Evolutionary conservation across 768 basidiomycete genomes (phyloP), one percentile per base, ranked within the genome.

Genomic region (Rhizopogon roseolus): DNA sequence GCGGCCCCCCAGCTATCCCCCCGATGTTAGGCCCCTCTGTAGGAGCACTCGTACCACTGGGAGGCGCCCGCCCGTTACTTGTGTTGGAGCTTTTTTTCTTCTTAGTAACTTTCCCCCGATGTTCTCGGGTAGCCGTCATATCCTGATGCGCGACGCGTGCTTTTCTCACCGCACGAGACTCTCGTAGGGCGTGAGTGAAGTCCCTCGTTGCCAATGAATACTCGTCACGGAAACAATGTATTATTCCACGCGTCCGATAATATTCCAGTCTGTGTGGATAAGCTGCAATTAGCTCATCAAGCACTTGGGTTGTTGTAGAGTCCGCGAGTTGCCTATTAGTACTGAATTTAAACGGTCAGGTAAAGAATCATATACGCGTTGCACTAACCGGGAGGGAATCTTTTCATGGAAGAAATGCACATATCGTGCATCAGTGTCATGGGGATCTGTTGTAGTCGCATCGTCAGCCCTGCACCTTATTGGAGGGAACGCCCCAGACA

Each of bases 331-430:
- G 92, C 59, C 92, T 91, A 60, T 57, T 56, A 8, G 60, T 49
- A 54, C 64, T 62, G 54, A 53, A 48, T 57, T 54, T 39, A 46
- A 64, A 64, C 22, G 36, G 57, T 62, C 50, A 59, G 50, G 39
- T 39, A 43, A 49, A 59, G 1, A 57, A 54, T 34, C 17, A 16
- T 55, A 34, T 43, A 22, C 36, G 40, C 57, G 16, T 17, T 36
- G n/a, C 45, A 72, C 79, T 55, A 56, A 93, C 91, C 92, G 79
- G 52, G 93, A 94, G 19, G 93, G 93, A 59, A 95, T 95, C 72
- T 93, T 94, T 65, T 95, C 92, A 61, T 95, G 93, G 71, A 95
- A 95, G 66, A 95, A 95, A 62, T 93, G 87, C 2, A 95, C 91
- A 65, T 94, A 93, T 74, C 79, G 82, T 11, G 92, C 91, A 60